These are phyloP conservation scores for Panicum hallii DNA, from an alignment of 202 grass and related monocot genomes.

Conservation along the genomic window DNA sequence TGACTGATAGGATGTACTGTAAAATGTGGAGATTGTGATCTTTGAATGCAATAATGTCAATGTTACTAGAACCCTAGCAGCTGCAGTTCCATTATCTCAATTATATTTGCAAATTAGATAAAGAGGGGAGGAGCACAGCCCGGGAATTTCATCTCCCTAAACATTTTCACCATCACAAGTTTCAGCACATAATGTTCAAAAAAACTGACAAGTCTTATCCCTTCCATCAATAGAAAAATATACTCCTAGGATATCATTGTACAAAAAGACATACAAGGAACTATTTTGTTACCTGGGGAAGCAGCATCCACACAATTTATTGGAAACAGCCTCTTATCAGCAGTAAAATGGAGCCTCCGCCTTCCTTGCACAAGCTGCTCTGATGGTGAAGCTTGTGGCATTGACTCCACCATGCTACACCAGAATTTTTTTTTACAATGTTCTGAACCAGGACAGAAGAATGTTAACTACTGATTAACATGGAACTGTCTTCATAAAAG, in stretches of 20 bases:
- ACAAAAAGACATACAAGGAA: background rate
- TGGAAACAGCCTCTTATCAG: background rate
- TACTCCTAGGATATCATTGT: background rate
- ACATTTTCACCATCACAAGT: background rate
- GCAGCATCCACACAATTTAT: background rate
- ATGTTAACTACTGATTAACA: background rate
- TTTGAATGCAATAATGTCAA: background rate
- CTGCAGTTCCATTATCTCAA: background rate
- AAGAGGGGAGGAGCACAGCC: background rate
- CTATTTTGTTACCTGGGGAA: background rate
- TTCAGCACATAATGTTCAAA: background rate
- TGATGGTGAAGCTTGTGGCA: background rate
- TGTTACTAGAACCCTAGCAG: background rate
- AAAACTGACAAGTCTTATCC: background rate
- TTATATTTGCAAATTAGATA: background rate
- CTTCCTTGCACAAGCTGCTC: background rate
- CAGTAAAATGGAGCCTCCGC: background rate
- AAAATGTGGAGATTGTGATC: constrained; percentile 25
- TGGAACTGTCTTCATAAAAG: background rate
- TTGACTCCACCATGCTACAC: background rate
- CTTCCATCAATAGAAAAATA: background rate
- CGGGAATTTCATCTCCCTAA: background rate
- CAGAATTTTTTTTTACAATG: background rate
- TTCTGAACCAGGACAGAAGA: background rate
- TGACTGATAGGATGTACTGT: constrained; percentile 7